Evolutionary conservation across 2,329 filamentous ascomycete species (phyloP).

Genomic region (Fusarium xyrophilum): DNA sequence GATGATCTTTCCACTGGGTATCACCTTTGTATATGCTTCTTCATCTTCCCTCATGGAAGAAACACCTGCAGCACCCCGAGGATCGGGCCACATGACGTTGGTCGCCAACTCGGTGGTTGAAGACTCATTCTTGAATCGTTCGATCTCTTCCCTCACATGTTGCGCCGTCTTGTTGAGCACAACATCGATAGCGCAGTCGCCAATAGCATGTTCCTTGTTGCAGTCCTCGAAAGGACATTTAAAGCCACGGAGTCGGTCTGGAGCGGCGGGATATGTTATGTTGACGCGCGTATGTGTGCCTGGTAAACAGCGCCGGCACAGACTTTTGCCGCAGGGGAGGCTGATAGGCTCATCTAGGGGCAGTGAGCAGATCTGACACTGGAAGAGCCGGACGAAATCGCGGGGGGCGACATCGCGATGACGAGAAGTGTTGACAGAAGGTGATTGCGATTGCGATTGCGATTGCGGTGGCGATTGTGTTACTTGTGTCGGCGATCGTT

Average conservation of each 20-base stretch:
- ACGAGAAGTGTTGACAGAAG: background rate
- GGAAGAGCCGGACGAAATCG: constrained; percentile 69
- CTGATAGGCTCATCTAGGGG: constrained; percentile 74
- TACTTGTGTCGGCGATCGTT: background rate
- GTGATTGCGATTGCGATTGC: constrained; percentile 7
- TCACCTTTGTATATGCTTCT: constrained; percentile 42
- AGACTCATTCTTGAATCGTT: constrained; percentile 47
- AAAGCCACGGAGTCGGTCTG: constrained; percentile 72
- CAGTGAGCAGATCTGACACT: constrained; percentile 76
- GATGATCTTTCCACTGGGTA: constrained; percentile 65
- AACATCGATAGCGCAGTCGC: constrained; percentile 80
- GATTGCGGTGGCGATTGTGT: constrained; percentile 15
- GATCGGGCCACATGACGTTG: constrained; percentile 48
- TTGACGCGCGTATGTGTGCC: constrained; percentile 67
- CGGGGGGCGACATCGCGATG: constrained; percentile 38
- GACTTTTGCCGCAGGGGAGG: constrained; percentile 79
- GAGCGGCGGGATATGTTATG: constrained; percentile 78
- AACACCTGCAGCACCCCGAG: constrained; percentile 52
- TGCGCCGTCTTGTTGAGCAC: constrained; percentile 75
- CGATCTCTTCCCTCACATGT: constrained; percentile 62
- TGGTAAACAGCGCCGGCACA: constrained; percentile 80
- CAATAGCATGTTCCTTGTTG: constrained; percentile 73
- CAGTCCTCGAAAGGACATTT: constrained; percentile 75
- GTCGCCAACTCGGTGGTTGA: constrained; percentile 44
- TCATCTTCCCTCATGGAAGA: constrained; percentile 49